These are phyloP conservation scores for Veloboletus limbatus DNA, from an alignment of 1,284 basidiomycete species.

Conservation along the genomic window DNA sequence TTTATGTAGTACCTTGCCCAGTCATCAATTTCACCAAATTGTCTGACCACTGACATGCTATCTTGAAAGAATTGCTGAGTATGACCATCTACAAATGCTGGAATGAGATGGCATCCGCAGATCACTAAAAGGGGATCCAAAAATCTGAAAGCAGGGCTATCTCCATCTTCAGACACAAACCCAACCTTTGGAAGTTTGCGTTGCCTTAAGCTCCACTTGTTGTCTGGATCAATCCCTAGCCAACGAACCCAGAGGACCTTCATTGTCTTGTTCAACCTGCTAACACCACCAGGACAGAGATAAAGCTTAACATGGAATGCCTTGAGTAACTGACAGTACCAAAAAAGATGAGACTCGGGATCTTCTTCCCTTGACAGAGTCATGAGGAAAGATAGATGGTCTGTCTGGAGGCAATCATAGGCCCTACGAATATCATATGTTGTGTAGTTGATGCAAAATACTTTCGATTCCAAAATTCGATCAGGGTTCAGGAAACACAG, in stretches of 20 bases:
- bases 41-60: slow-evolving; percentile 1
- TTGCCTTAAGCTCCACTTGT: slow-evolving; percentile 6
- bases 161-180: slow-evolving; percentile 4
- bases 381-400: slow-evolving; percentile 34
- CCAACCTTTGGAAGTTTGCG: slow-evolving; percentile 13
- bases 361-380: slow-evolving; percentile 27
- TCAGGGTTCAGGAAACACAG: not conserved
- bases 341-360: slow-evolving; percentile 16
- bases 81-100: slow-evolving; percentile 7
- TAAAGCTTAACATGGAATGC: not conserved
- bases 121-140: slow-evolving; percentile 14
- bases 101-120: slow-evolving; percentile 14
- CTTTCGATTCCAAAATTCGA: not conserved
- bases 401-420: slow-evolving; percentile 39
- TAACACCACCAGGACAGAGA: not conserved
- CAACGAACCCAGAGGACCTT: slow-evolving; percentile 15
- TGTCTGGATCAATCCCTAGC: slow-evolving; percentile 7
- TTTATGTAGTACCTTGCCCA: not conserved
- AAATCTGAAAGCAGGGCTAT: slow-evolving; percentile 9
- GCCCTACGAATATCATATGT: slow-evolving; percentile 23
- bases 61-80: not conserved
- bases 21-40: not conserved
- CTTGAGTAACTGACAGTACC: slow-evolving; percentile 12
- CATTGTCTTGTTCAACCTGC: not conserved
- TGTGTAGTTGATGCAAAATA: not conserved